phyloP scores from a whole-genome alignment of 345 rosid genomes.

The Turritis glabra region DNA sequence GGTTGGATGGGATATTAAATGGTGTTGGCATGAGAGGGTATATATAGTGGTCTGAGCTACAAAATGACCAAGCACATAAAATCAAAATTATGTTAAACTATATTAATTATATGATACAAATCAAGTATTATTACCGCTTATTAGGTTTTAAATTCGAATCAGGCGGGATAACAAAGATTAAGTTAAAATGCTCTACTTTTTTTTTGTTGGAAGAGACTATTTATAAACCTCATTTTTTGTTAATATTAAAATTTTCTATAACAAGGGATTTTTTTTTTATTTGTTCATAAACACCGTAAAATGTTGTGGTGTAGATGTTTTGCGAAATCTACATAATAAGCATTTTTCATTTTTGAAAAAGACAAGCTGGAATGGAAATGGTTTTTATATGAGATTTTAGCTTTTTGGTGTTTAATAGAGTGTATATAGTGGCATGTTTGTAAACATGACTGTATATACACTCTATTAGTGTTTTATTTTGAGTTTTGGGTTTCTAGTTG shows the following conservation, averaged over 20 bases:
- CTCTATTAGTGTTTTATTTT: neutral
- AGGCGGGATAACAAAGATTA: neutral
- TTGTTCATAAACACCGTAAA: neutral
- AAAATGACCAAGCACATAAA: constrained; percentile 10
- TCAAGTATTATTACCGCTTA: neutral
- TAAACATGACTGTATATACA: no score
- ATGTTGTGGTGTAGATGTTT: neutral
- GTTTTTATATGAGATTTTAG: no score
- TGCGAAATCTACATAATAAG: neutral
- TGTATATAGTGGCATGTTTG: no score
- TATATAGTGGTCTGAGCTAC: constrained; percentile 37
- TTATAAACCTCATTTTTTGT: no score
- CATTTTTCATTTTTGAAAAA: no score
- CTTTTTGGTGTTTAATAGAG: no score
- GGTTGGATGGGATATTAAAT: constrained; percentile 25
- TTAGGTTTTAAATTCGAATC: neutral
- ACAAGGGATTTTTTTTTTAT: neutral
- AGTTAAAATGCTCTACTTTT: neutral
- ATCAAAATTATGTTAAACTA: neutral
- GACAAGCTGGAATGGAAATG: no score
- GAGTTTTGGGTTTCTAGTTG: neutral
- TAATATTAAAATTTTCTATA: no score
- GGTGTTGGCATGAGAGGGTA: constrained; percentile 30
- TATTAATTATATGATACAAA: neutral
- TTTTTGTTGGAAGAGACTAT: neutral